Conservation (phyloP, 805 yeast species). For the Hanseniaspora occidentalis region DNA sequence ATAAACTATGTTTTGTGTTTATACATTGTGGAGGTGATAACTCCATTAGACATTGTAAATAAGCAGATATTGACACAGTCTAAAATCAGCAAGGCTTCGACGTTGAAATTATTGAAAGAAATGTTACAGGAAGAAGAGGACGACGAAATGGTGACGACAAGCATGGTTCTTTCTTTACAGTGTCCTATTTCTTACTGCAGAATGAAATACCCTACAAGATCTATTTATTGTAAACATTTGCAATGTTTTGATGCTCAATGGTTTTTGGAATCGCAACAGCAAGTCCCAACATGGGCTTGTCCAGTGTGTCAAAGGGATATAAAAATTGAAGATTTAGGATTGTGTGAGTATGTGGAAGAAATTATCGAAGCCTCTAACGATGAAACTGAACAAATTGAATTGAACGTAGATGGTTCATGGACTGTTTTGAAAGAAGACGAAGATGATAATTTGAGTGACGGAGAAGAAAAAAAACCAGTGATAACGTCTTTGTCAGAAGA, state of each 20-base stretch:
- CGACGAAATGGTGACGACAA: constrained; percentile 59
- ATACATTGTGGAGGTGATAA: constrained; percentile 41
- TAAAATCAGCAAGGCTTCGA: constrained; percentile 39
- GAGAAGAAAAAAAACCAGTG: constrained; percentile 5
- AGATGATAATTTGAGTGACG: constrained; percentile 13
- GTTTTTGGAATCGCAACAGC: constrained; percentile 62
- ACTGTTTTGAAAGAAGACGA: constrained; percentile 17
- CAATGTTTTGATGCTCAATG: constrained; percentile 81
- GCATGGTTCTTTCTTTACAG: constrained; percentile 51
- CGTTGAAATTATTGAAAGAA: constrained; percentile 34
- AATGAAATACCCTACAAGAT: constrained; percentile 60
- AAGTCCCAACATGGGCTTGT: constrained; percentile 78
- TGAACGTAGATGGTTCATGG: constrained; percentile 72
- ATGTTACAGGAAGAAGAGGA: constrained; percentile 37
- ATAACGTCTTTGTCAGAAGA: constrained; percentile 6
- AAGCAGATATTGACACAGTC: constrained; percentile 30
- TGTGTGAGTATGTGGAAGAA: constrained; percentile 63
- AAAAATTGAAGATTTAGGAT: constrained; percentile 43
- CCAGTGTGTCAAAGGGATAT: constrained; percentile 60
- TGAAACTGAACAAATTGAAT: constrained; percentile 51
- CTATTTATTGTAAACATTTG: constrained; percentile 61
- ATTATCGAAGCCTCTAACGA: constrained; percentile 40
- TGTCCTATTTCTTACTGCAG: constrained; percentile 71
- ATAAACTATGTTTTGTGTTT: constrained; percentile 38
- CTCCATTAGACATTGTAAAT: constrained; percentile 31